These are phyloP conservation scores for Ceratocystis papillata DNA, from an alignment of 2,329 filamentous ascomycete genomes.

Conservation along the genomic window DNA sequence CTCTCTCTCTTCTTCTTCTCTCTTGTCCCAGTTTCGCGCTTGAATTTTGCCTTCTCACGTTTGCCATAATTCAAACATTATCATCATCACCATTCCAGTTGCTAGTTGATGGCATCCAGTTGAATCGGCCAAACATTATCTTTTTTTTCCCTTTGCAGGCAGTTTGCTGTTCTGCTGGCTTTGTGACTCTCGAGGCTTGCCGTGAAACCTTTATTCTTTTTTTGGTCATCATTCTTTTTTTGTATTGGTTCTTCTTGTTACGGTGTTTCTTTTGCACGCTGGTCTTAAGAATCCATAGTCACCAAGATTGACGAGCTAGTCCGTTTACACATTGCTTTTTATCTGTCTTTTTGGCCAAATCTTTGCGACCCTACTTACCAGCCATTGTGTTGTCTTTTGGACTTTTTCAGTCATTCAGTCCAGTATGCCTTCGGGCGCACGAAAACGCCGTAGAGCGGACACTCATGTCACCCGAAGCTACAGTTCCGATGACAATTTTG, in stretches of 20 bases:
- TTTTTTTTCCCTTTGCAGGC: background rate
- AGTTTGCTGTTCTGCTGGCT: background rate
- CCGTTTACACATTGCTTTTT: background rate
- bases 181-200: background rate
- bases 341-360: background rate
- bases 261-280: background rate
- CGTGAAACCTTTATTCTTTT: constrained; percentile 10
- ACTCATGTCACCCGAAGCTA: constrained; percentile 12
- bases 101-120: background rate
- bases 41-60: background rate
- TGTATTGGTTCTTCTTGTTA: constrained; percentile 9
- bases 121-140: background rate
- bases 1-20: constrained; percentile 5
- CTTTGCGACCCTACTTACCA: background rate
- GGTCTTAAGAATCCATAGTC: background rate
- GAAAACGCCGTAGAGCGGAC: constrained; percentile 16
- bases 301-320: background rate
- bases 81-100: background rate
- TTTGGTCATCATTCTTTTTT: constrained; percentile 10
- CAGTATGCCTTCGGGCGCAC: background rate
- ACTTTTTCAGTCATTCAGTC: background rate
- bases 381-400: background rate
- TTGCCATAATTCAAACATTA: constrained; percentile 11
- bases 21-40: background rate
- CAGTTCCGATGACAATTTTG: constrained; percentile 11